Evolutionary conservation across 2,329 filamentous ascomycete species (phyloP).

Genomic region (Cyanodermella asteris): DNA sequence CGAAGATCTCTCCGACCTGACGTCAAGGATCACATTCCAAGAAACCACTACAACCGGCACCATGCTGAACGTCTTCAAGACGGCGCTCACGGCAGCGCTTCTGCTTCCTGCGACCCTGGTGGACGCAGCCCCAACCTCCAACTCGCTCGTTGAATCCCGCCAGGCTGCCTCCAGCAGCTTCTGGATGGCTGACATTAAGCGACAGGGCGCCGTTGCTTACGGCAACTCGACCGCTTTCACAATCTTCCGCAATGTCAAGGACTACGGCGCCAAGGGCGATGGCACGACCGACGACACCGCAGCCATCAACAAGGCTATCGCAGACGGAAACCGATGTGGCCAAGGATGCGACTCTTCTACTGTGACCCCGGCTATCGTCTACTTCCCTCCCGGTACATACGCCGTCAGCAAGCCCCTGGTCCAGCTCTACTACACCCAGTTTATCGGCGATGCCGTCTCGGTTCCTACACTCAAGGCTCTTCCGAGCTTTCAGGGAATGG

Average conservation of each 20-base stretch:
- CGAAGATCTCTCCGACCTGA: too few relatives aligned
- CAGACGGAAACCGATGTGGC: conserved; percentile 59
- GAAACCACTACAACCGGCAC: background rate
- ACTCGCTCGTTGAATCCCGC: conserved; percentile 8
- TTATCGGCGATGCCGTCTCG: conserved; percentile 57
- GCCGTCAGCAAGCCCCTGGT: conserved; percentile 57
- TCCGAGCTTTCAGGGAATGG: conserved; percentile 58
- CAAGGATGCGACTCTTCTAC: conserved; percentile 65
- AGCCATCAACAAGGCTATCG: conserved; percentile 70
- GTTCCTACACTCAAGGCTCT: conserved; percentile 56
- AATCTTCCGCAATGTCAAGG: conserved; percentile 55
- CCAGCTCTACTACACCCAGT: conserved; percentile 82
- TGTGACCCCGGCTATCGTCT: conserved; percentile 64
- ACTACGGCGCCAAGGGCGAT: conserved; percentile 50
- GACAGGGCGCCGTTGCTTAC: conserved; percentile 48
- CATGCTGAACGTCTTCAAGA: conserved; percentile 7
- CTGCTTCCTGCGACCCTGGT: conserved; percentile 8
- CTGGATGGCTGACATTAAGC: conserved; percentile 51
- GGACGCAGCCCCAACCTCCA: conserved; percentile 5
- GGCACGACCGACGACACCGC: conserved; percentile 61
- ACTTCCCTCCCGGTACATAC: conserved; percentile 81
- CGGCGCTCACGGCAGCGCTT: conserved; percentile 6
- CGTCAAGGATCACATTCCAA: background rate
- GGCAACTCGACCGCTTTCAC: conserved; percentile 36
- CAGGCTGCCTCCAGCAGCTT: conserved; percentile 32